Conservation (phyloP, 805 yeast species). For the Saturnispora halmiae region DNA sequence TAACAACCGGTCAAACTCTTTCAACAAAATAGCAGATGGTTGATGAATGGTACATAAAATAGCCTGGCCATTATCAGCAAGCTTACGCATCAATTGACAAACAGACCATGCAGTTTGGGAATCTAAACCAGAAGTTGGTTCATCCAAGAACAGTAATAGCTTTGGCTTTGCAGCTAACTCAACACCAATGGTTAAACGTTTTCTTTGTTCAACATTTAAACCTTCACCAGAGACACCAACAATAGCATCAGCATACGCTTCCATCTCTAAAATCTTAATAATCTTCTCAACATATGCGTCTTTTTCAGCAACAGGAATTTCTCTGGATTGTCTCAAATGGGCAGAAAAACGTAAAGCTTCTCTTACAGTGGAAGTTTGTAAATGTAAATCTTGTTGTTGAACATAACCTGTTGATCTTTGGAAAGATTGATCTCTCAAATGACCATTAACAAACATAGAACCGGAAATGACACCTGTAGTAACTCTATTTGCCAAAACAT, state of each 20-base stretch:
- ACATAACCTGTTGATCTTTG: constrained; percentile 50
- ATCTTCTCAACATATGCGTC: constrained; percentile 44
- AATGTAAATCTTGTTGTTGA: constrained; percentile 51
- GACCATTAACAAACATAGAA: constrained; percentile 49
- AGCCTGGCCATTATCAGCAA: constrained; percentile 46
- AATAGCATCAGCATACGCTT: constrained; percentile 46
- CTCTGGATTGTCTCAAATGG: constrained; percentile 35
- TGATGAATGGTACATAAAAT: constrained; percentile 71
- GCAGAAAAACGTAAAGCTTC: constrained; percentile 48
- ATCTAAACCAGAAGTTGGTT: constrained; percentile 54
- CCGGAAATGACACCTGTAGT: constrained; percentile 51
- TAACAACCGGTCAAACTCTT: constrained; percentile 69
- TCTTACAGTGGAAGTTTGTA: constrained; percentile 42
- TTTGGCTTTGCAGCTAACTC: constrained; percentile 49
- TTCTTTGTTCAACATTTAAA: constrained; percentile 46
- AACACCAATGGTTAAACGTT: constrained; percentile 47
- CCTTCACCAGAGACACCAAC: constrained; percentile 43
- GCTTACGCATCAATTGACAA: constrained; percentile 42
- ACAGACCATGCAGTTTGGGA: constrained; percentile 55
- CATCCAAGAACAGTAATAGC: constrained; percentile 46
- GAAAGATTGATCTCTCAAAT: constrained; percentile 38
- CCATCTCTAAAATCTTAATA: constrained; percentile 43
- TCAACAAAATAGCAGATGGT: constrained; percentile 71
- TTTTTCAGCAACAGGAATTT: constrained; percentile 36
- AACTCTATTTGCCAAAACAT: constrained; percentile 44